Percentiles rank a stretch among this genome's conserved stretches.
These are phyloP conservation scores for Spirogloea muscicola DNA, from an alignment of 139 green algal species.

Conservation along the genomic window DNA sequence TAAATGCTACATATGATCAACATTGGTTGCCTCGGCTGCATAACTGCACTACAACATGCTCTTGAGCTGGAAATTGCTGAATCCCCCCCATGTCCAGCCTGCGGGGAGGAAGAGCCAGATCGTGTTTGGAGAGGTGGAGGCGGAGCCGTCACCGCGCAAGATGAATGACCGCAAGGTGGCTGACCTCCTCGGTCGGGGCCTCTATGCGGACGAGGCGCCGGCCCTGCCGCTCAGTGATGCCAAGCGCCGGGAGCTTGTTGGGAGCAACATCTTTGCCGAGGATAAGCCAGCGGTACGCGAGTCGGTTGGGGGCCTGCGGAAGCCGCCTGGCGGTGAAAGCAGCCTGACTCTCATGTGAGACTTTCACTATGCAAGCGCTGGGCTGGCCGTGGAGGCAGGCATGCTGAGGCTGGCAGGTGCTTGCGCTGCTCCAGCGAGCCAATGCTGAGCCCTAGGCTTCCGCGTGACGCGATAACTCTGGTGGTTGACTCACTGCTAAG, in stretches of 20 bases:
- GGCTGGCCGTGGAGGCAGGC: too few species aligned
- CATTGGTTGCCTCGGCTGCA: too few species aligned
- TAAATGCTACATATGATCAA: too few species aligned
- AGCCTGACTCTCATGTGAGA: conserved; percentile 11
- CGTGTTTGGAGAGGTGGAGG: neutral
- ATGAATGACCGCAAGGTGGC: neutral
- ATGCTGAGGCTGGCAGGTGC: too few species aligned
- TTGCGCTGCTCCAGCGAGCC: too few species aligned
- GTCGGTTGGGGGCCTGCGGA: conserved; percentile 8
- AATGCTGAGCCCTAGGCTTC: too few species aligned
- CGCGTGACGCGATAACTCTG: too few species aligned
- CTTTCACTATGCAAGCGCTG: too few species aligned
- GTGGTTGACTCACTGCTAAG: too few species aligned
- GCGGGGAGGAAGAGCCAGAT: neutral
- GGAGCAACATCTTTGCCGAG: conserved; percentile 18
- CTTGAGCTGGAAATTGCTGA: too few species aligned
- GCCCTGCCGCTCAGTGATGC: conserved; percentile 5
- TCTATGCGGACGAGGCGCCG: neutral
- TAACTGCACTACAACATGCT: too few species aligned
- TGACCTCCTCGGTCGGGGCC: neutral
- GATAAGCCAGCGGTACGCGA: conserved; percentile 9
- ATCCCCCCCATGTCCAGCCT: too few species aligned
- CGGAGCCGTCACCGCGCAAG: neutral
- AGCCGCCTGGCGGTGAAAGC: conserved; percentile 24
- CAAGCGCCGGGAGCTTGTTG: conserved; percentile 8